Base-by-base conservation (phyloP, 129 eudicot species). In the Arctium minus region DNA sequence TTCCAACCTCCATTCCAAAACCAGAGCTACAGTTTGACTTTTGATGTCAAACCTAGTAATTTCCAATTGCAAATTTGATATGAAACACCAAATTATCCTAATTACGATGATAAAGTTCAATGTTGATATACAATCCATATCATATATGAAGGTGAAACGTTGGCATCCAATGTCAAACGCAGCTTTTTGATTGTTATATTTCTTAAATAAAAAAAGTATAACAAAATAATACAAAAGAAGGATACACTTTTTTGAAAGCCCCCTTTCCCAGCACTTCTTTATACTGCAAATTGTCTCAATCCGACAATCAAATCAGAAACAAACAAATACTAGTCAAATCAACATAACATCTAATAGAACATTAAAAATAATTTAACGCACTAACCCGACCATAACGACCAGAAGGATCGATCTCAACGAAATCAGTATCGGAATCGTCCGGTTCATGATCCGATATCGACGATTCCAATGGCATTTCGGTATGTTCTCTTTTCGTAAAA, bases 191-290 rank as follows among this genome's bases (percentile, higher is more conserved):
- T 73, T 3, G 56, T 73, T 80, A 80, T 35, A 36, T 71, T 6
- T 50, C 70, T 31, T 76, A 73, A 2, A 42, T 6, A 44, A 70
- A 38, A 22, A 3, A 40, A 30, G n/a, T 69, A 39, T 15, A 33
- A 35, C 35, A 78, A 31, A 78, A 38, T 9, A 29, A 79, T 37
- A 53, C 35, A 31, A 40, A 33, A 18, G 85, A 80, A 89, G 97
- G 91, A 92, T 94, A 94, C 98, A 94, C 98, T 89, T 94, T 94
- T 87, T 94, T 94, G 68, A 91, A 94, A 69, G 98, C 97, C 64
- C 98, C 98, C 87, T 89, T 94, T 60, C 98, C 98, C 17, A 94
- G 86, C 68, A 91, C 90, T 82, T 92, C 98, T 86, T 94, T 94
- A 74, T 94, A 92, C 98, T 94, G 97, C 91, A 91, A 89, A 85